phyloP scores from a whole-genome alignment of 176 grass and related monocot species.

The Triticum urartu region DNA sequence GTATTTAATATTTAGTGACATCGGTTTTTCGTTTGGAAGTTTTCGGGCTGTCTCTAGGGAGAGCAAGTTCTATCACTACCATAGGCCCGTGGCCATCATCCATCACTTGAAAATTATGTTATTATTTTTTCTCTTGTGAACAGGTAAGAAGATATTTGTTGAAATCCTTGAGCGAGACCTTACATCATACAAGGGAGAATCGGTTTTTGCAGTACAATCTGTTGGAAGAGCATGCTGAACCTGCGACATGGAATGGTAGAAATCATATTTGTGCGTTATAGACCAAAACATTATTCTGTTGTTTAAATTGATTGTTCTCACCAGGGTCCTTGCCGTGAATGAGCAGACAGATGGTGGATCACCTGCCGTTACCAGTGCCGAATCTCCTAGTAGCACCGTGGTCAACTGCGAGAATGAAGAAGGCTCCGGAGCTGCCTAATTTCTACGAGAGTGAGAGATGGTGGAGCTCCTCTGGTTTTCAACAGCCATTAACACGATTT shows the following conservation, averaged over 20 bases:
- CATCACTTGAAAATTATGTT: slow-evolving; percentile 7
- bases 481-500: too few species aligned
- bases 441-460: background rate
- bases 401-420: background rate
- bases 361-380: background rate
- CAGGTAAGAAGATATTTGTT: slow-evolving; percentile 66
- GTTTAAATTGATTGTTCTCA: background rate
- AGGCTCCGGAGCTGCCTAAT: background rate
- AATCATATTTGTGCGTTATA: background rate
- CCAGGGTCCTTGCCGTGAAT: background rate
- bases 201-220: slow-evolving; percentile 41
- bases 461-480: too few species aligned
- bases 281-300: background rate
- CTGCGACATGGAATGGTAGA: slow-evolving; percentile 65
- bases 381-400: background rate
- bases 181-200: slow-evolving; percentile 50
- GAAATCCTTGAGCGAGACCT: slow-evolving; percentile 65
- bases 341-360: background rate
- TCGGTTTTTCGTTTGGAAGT: too few species aligned
- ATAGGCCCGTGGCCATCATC: background rate
- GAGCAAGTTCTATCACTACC: too few species aligned
- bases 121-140: background rate
- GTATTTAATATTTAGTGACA: fast-evolving
- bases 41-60: too few species aligned
- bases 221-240: slow-evolving; percentile 44